Base-by-base conservation (phyloP, 495 filamentous ascomycete species). In the Durotheca rogersii region DNA sequence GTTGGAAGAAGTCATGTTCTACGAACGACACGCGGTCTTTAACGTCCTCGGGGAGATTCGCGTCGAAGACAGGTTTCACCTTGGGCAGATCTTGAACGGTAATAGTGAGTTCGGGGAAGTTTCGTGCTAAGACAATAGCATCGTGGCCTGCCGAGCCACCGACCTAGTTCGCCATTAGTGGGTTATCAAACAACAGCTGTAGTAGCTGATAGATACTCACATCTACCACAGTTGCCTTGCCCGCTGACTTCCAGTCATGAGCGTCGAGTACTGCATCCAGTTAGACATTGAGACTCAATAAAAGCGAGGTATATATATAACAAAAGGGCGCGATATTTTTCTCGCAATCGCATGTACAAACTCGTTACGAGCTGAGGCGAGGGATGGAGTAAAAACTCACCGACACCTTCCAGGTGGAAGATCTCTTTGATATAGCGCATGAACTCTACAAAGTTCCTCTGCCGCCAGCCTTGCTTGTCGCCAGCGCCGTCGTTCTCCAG, bases 1-100 rank as follows among this genome's bases (percentile, higher is more conserved):
- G 55, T 20, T 68, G 40, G 62, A 79, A 75, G 51, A 83, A 75
- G 44, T 79, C 69, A 33, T 81, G 72, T 12, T 59, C 67, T 35
- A 67, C 52, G 54, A 75, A 81, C 0, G 55, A 47, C 34, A 81
- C 64, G 1, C 76, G 68, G 16, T 47, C 43, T 9, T 49, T 49
- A 3, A 78, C 40, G 3, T 64, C 53, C 12, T 57, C 56, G 6
- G 66, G 62, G 1, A 66, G 47, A 29, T 50, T 44, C 1, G 54
- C 47, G 5, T 58, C 61, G 46, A 61, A 69, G 3, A 60, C 64
- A 0, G 50, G 42, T 35, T 64, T 42, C 1, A 66, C 53, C 31
- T 57, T 49, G 6, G 54, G 53, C 15, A 70, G 43, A 40, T 73
- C 71, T 17, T 73, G 70, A 4, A 74, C 65, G 7, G 70, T 56